phyloP scores from a whole-genome alignment of 2,329 filamentous ascomycete species.

The Clonostachys sp. region DNA sequence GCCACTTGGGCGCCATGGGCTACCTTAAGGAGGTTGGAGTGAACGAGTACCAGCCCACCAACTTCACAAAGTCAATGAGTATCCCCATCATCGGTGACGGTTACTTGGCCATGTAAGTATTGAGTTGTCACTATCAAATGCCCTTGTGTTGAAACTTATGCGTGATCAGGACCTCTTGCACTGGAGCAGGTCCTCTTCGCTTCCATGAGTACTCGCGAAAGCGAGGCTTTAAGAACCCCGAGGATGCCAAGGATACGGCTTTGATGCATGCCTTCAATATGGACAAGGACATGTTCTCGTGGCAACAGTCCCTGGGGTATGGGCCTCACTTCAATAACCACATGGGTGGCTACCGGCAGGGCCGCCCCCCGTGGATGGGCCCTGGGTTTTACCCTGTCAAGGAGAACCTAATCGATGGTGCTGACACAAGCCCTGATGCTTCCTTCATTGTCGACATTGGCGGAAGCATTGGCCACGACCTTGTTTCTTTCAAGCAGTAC shows the following conservation, averaged over 20 bases:
- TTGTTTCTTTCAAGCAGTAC: slow-evolving; percentile 21
- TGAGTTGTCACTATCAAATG: not conserved
- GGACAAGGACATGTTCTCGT: slow-evolving; percentile 20
- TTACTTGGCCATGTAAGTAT: slow-evolving; percentile 11
- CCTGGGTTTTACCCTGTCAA: slow-evolving; percentile 25
- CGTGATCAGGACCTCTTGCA: no score
- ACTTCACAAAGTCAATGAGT: slow-evolving; percentile 18
- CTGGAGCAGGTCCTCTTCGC: slow-evolving; percentile 2
- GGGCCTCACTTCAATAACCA: slow-evolving; percentile 27
- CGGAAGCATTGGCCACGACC: slow-evolving; percentile 25
- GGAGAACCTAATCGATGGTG: slow-evolving; percentile 18
- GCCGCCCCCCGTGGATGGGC: slow-evolving; percentile 24
- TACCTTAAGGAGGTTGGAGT: slow-evolving; percentile 25
- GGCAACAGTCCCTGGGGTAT: slow-evolving; percentile 17
- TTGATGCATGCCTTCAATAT: slow-evolving; percentile 21
- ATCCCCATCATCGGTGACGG: slow-evolving; percentile 19
- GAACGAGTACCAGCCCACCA: slow-evolving; percentile 29
- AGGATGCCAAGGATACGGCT: slow-evolving; percentile 15
- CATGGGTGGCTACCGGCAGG: slow-evolving; percentile 25
- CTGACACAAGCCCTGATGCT: slow-evolving; percentile 14
- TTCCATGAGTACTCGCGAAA: slow-evolving; percentile 14
- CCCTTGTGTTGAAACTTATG: not conserved
- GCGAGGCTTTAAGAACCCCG: slow-evolving; percentile 9
- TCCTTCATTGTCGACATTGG: slow-evolving; percentile 26
- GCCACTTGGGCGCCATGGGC: slow-evolving; percentile 30